Base-by-base conservation (phyloP, 345 rosid genomes). In the Punica granatum region DNA sequence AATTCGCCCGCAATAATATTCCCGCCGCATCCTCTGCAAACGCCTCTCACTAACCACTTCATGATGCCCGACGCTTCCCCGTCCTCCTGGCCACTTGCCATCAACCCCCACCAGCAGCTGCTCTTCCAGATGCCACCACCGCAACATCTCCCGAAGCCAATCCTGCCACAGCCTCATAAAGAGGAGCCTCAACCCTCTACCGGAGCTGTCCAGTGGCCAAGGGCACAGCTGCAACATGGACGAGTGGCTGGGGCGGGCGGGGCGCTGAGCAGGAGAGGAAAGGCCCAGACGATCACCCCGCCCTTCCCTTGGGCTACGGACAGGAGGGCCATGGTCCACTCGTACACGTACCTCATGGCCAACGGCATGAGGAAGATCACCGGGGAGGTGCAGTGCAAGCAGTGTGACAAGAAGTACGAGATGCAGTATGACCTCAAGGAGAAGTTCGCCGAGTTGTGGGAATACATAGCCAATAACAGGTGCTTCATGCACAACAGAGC, bases 401-500 rank as follows among this genome's bases (percentile, higher is more conserved):
- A 43, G 44, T 81, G 85, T 34, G 76, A 73, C 44, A 66, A 37
- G 39, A 60, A 56, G 28, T 84, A 74, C 53, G 72, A 71, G 44
- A 68, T 93, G 0, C 80, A 72, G 72, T 90, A 74, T 56, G 78
- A 86, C 61, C 75, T 93, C 73, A 66, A 46, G 21, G 75, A 70
- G 48, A 89, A 73, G 74, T 88, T 88, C 68, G 8, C 12, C 0
- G 86, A 84, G 53, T 61, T 93, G 0, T 70, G 79, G 37, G 60
- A 19, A 0, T 79, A 71, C 25, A 76, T 90, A 12, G 51, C 62
- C 7, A 33, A 18, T 16, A 67, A 73, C 26, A 79, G 64, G 72
- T 49, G 25, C 1, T 11, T 64, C 0, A 84, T 90, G 96, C 85
- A 85, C 54, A 84, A 93, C 1, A 64, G 97, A 68, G 96, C 97